Evolutionary conservation across 2,329 filamentous ascomycete species (phyloP).

Genomic region (Diaporthe amygdali): DNA sequence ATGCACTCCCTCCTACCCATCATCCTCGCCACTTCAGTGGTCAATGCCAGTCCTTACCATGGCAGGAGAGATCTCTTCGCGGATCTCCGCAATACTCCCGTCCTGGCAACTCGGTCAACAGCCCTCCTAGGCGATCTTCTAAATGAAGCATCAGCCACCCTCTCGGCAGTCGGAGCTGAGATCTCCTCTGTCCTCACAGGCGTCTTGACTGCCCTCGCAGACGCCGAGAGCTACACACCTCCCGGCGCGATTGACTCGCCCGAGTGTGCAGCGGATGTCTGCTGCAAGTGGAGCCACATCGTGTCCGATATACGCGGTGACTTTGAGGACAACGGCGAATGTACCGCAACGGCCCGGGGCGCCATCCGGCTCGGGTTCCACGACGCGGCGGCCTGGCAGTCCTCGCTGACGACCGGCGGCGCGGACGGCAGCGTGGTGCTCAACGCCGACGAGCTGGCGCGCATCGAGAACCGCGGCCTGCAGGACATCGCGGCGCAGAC

Average conservation of each 20-base stretch:
- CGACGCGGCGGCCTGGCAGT: slow-evolving; percentile 49
- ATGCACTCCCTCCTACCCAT: neutral
- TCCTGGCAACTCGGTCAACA: slow-evolving; percentile 8
- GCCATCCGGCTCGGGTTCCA: slow-evolving; percentile 54
- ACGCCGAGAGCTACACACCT: neutral
- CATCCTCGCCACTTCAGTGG: neutral
- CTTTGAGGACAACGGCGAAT: slow-evolving; percentile 30
- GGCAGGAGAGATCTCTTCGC: neutral
- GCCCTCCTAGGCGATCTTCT: slow-evolving; percentile 11
- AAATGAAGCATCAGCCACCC: neutral
- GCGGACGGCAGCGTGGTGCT: slow-evolving; percentile 52
- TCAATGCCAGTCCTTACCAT: neutral
- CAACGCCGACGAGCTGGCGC: slow-evolving; percentile 40
- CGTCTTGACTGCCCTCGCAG: neutral
- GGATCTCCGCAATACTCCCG: neutral
- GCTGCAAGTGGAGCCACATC: slow-evolving; percentile 47
- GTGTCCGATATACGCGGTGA: slow-evolving; percentile 37
- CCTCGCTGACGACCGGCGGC: slow-evolving; percentile 42
- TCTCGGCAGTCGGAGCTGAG: slow-evolving; percentile 1
- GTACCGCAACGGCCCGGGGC: slow-evolving; percentile 45
- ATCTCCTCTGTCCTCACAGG: slow-evolving; percentile 13
- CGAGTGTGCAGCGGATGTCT: slow-evolving; percentile 33
- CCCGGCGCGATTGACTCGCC: slow-evolving; percentile 25
- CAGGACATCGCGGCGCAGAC: slow-evolving; percentile 44
- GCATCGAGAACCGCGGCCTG: slow-evolving; percentile 52